phyloP scores from a whole-genome alignment of 2,329 filamentous ascomycete species.

The Amphichorda felina region DNA sequence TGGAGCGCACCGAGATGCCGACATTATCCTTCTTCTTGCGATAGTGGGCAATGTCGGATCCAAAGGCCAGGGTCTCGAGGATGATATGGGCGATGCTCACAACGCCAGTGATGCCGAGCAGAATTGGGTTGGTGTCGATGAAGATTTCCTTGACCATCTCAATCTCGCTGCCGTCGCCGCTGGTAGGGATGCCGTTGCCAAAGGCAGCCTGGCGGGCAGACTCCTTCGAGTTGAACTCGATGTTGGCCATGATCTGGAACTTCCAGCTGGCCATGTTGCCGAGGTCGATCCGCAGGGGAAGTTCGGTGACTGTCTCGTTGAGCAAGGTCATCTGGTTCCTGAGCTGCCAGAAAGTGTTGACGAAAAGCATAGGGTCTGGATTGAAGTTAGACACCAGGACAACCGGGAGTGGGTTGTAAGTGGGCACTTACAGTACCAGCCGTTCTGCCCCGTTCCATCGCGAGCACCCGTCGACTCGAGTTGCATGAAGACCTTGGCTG shows the following conservation, averaged over 20 bases:
- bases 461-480: slow-evolving; percentile 72
- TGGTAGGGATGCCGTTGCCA: slow-evolving; percentile 58
- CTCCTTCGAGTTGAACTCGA: slow-evolving; percentile 82
- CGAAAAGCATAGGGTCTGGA: slow-evolving; percentile 66
- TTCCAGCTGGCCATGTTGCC: slow-evolving; percentile 81
- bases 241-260: slow-evolving; percentile 70
- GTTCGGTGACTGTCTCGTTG: slow-evolving; percentile 74
- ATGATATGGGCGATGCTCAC: slow-evolving; percentile 87
- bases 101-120: slow-evolving; percentile 72
- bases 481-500: slow-evolving; percentile 64
- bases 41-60: slow-evolving; percentile 95
- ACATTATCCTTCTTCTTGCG: slow-evolving; percentile 99
- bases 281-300: slow-evolving; percentile 75
- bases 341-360: slow-evolving; percentile 97
- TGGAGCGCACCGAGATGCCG: slow-evolving; percentile 89
- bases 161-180: slow-evolving; percentile 84
- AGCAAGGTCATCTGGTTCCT: slow-evolving; percentile 81
- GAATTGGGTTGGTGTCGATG: slow-evolving; percentile 84
- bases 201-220: slow-evolving; percentile 66
- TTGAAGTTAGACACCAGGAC: background rate
- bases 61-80: slow-evolving; percentile 93
- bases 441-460: slow-evolving; percentile 74
- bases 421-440: slow-evolving; percentile 61
- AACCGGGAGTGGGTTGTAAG: background rate
- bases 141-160: slow-evolving; percentile 96